Conservation (phyloP, 164 flowering plant genomes). For the Echeveria elegans region DNA sequence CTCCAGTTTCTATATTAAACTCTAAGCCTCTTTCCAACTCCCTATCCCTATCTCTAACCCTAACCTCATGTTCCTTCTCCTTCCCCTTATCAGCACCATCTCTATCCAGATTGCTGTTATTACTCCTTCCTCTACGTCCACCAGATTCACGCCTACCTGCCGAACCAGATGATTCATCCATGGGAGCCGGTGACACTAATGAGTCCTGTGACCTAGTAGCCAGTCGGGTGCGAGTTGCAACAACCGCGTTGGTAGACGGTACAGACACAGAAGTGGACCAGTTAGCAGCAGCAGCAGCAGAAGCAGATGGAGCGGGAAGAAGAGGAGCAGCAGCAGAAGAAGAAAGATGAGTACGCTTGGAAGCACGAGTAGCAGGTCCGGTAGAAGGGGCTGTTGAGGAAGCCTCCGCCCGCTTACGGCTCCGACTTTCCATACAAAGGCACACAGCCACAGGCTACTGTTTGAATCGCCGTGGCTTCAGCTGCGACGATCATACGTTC, state of each 20-base stretch:
- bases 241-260: slow-evolving; percentile 7
- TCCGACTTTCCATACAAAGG: slow-evolving; percentile 99
- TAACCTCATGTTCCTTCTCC: slow-evolving; percentile 74
- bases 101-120: slow-evolving; percentile 25
- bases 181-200: slow-evolving; percentile 19
- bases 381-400: slow-evolving; percentile 80
- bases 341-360: slow-evolving; percentile 51
- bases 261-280: slow-evolving; percentile 5
- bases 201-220: slow-evolving; percentile 28
- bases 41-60: slow-evolving; percentile 51
- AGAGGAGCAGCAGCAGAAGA: slow-evolving; percentile 22
- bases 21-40: slow-evolving; percentile 35
- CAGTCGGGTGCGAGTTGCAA: slow-evolving; percentile 55
- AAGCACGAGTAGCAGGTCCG: slow-evolving; percentile 56
- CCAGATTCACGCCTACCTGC: slow-evolving; percentile 33
- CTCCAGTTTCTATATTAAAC: slow-evolving; percentile 41
- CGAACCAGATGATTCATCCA: slow-evolving; percentile 59
- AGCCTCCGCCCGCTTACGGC: slow-evolving; percentile 99
- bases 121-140: slow-evolving; percentile 21
- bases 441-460: slow-evolving; percentile 21
- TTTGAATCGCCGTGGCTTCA: slow-evolving; percentile 24
- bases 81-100: slow-evolving; percentile 73
- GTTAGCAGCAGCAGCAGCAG: slow-evolving; percentile 24
- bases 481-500: slow-evolving; percentile 44
- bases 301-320: slow-evolving; percentile 12